Percentiles rank a stretch among this genome's conserved stretches.
These are phyloP conservation scores for Xerophyta viscosa DNA, from an alignment of 106 monocot genomes.

Conservation along the genomic window DNA sequence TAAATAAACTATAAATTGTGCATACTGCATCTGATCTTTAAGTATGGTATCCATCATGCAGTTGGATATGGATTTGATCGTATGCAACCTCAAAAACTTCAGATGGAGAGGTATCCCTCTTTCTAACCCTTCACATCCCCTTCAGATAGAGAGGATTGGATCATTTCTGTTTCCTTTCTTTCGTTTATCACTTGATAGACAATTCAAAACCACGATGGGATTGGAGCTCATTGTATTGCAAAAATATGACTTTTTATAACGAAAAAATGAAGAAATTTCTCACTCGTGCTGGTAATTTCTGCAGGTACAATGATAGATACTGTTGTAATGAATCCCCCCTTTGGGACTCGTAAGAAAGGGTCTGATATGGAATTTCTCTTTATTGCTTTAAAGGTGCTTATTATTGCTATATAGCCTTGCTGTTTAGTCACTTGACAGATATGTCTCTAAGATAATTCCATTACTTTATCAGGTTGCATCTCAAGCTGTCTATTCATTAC, in stretches of 20 bases:
- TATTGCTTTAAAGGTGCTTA: conserved; percentile 63
- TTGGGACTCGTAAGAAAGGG: conserved; percentile 90
- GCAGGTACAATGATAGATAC: conserved; percentile 64
- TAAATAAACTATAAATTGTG: too few relatives aligned
- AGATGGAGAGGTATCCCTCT: conserved; percentile 59
- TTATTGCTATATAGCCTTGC: background rate
- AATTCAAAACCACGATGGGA: too few relatives aligned
- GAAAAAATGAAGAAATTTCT: too few relatives aligned
- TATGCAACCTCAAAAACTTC: conserved; percentile 54
- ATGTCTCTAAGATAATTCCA: background rate
- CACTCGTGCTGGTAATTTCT: conserved; percentile 7
- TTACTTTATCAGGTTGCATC: conserved; percentile 70
- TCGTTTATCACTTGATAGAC: too few relatives aligned
- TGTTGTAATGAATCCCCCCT: conserved; percentile 99
- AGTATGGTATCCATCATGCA: conserved; percentile 23
- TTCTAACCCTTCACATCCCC: too few relatives aligned
- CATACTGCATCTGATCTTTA: background rate
- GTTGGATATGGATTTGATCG: conserved; percentile 74
- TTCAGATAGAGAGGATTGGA: too few relatives aligned
- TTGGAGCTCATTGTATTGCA: too few relatives aligned
- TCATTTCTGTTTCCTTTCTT: too few relatives aligned
- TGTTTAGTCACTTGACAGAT: background rate
- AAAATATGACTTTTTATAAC: too few relatives aligned
- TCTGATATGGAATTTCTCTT: conserved; percentile 87
- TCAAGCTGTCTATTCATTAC: conserved; percentile 87